Base-by-base conservation (phyloP, 208 protist genomes). In the Tritrichomonas foetus region DNA sequence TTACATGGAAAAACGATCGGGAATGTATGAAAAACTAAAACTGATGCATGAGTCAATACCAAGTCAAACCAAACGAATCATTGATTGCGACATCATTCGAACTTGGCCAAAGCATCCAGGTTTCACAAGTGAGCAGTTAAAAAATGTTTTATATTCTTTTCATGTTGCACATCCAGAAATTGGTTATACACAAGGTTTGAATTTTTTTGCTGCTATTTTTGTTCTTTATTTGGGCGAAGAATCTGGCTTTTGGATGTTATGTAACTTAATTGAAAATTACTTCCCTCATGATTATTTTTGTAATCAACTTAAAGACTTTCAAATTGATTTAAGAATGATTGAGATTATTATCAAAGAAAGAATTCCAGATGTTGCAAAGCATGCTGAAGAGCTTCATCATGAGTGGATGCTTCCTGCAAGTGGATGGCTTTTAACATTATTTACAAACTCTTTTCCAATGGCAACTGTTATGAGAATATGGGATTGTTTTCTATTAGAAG, bases 181-280 rank as follows among this genome's bases (percentile, higher is more conserved):
- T 39, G 96, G 96, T 5, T 97, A 97, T 64, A 96, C 95, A 69
- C 96, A 97, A 94, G 95, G 95, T 66, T 95, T 97, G 93, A 97
- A 97, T 75, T 97, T 97, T 78, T 64, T 97, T 39, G 96, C 75
- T 3, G 96, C 95, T 36, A 3, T 96, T 57, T 75, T 97, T 49
- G 92, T 97, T 9, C 93, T 97, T 27, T 93, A 95, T 74, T 94
- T 96, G 61, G 95, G 95, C n/a, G 95, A 97, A 57, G 96, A 97
- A 95, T 39, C 93, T 39, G 94, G 95, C 22, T 97, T 96, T 93
- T 97, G 94, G 94, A 94, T 96, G 84, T 92, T 97, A 22, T 93
- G 80, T 16, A 44, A 66, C 0, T 93, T 96, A 9, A 75, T 96
- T 14, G 94, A 96, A 94, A 36, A 72, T 14, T 72, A 95, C 50